phyloP scores from a whole-genome alignment of 2,329 filamentous ascomycete genomes.

The Balansia obtecta region DNA sequence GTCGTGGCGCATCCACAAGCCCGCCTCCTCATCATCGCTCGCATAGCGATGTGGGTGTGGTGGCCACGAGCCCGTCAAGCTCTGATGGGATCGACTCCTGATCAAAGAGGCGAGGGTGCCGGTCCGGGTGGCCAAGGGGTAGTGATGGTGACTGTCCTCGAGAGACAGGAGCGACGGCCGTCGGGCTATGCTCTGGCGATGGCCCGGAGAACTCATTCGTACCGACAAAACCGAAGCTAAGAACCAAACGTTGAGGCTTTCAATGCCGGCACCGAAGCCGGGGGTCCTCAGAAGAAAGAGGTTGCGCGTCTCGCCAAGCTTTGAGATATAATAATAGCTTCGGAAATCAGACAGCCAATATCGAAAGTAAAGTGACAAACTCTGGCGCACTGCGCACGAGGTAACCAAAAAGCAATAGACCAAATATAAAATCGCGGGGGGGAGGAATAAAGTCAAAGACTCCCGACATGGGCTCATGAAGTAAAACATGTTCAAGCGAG shows the following conservation, averaged over 20 bases:
- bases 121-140: constrained; percentile 23
- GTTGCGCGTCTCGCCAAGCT: not conserved
- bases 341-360: not conserved
- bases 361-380: not conserved
- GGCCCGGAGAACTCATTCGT: constrained; percentile 19
- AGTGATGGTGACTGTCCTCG: constrained; percentile 20
- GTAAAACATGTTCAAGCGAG: not conserved
- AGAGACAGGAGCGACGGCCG: constrained; percentile 20
- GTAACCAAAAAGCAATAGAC: not conserved
- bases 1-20: constrained; percentile 11
- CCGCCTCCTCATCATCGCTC: constrained; percentile 22
- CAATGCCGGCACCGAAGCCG: not conserved
- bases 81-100: constrained; percentile 25
- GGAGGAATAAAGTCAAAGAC: not conserved
- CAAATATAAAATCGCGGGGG: not conserved
- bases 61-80: constrained; percentile 16
- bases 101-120: constrained; percentile 26
- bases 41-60: constrained; percentile 10
- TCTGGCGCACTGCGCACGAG: not conserved
- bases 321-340: not conserved
- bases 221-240: not conserved
- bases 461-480: not conserved
- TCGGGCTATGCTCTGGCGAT: constrained; percentile 14
- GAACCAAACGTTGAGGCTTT: not conserved
- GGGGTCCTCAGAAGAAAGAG: not conserved